These are phyloP conservation scores for Phyllostachys edulis DNA, from an alignment of 176 grass and related monocot genomes.

Conservation along the genomic window DNA sequence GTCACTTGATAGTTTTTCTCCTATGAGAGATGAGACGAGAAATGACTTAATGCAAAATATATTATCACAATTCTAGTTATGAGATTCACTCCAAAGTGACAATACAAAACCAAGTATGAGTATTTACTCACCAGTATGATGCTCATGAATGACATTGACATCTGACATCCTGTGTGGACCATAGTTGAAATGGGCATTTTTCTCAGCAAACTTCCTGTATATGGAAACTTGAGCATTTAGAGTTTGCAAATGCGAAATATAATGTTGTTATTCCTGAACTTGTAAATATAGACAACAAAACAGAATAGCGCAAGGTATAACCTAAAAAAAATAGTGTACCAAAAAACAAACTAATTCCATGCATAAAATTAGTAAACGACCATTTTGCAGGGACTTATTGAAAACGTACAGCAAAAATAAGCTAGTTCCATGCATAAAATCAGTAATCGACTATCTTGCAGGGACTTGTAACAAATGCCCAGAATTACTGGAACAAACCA, in stretches of 20 bases:
- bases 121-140: slow-evolving; percentile 14
- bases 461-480: neutral
- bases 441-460: neutral
- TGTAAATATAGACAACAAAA: neutral
- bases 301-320: neutral
- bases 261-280: slow-evolving; percentile 2
- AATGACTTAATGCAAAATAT: too few relatives aligned
- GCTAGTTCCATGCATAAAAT: slow-evolving; percentile 1
- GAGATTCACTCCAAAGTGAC: too few relatives aligned
- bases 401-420: neutral
- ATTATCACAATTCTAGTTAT: too few relatives aligned
- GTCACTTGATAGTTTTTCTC: too few relatives aligned
- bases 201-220: neutral
- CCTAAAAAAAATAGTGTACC: neutral
- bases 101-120: neutral
- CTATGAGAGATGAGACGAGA: too few relatives aligned
- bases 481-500: slow-evolving; percentile 3
- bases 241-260: neutral
- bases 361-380: neutral
- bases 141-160: neutral
- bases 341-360: neutral
- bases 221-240: neutral
- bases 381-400: neutral
- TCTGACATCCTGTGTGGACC: neutral
- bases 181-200: neutral